Base-by-base conservation (phyloP, 805 yeast species). In the Candida nitratophila region DNA sequence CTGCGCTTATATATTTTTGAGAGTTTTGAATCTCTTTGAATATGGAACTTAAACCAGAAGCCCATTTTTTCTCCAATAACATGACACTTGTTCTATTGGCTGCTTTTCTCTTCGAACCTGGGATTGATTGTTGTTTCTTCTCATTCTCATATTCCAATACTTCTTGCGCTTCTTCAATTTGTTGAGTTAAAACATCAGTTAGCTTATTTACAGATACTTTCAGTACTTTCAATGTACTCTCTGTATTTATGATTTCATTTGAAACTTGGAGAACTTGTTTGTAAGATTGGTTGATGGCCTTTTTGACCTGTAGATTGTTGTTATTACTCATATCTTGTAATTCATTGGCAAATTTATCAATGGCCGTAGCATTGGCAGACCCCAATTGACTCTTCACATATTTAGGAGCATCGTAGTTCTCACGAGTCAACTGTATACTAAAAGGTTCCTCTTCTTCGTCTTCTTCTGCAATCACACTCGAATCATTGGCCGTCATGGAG, bases 1-100 rank as follows among this genome's bases (percentile, higher is more conserved):
- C 60, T 1, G 86, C 78, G 19, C 88, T 84, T 33, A 89, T 70
- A 47, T 74, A 77, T 55, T 85, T 85, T 53, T 86, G 90, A 1
- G 95, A 89, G n/a, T 96, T 95, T 50, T 90, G 96, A 15, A 90
- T 95, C 49, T 84, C 87, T 52, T 79, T 79, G 61, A 83, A 88
- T 42, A 89, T 64, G 9, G 77, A 73, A 44, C 75, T 77, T 56
- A 89, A 67, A 55, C 85, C 88, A 37, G 71, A 70, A 15, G 81
- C 84, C 96, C 96, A 88, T 69, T 85, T 76, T 53, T 81, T 81
- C 59, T 86, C 91, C 42, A 89, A 65, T 43, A 86, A 77, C 43
- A 83, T 54, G 42, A 88, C 78, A 44, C 89, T 80, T 47, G 82
- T 78, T 37, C 95, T 69, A 57, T 84, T 88, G 42, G 70, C 64